Conservation (phyloP, 352 stramenopile genomes). For the Phytopythium montanum region DNA sequence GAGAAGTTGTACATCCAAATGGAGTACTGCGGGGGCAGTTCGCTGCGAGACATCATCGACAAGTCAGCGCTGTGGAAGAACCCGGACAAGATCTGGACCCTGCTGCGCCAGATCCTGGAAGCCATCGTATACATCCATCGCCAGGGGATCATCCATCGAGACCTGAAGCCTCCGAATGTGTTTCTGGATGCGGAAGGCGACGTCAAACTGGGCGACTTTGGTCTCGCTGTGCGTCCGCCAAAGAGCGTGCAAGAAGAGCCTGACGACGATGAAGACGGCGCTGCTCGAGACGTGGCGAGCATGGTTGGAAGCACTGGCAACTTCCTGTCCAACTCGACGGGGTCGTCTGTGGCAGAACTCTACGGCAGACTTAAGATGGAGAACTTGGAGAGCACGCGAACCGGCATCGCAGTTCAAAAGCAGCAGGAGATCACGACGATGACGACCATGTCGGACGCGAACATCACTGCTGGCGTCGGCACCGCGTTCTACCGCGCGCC, state of each 20-base stretch:
- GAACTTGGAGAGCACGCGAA: slow-evolving; percentile 62
- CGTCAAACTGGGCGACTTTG: slow-evolving; percentile 94
- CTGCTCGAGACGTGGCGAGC: slow-evolving; percentile 16
- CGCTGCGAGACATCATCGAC: slow-evolving; percentile 94
- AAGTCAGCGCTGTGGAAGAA: slow-evolving; percentile 77
- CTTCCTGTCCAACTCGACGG: slow-evolving; percentile 50
- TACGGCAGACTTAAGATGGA: slow-evolving; percentile 69
- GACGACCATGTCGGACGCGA: slow-evolving; percentile 67
- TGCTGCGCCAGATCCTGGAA: slow-evolving; percentile 94
- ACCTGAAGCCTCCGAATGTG: slow-evolving; percentile 93
- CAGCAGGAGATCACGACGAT: slow-evolving; percentile 35
- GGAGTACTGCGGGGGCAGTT: slow-evolving; percentile 94
- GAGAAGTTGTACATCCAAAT: slow-evolving; percentile 94
- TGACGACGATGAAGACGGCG: slow-evolving; percentile 33
- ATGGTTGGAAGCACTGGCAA: slow-evolving; percentile 17
- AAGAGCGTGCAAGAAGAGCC: slow-evolving; percentile 41
- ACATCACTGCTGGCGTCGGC: slow-evolving; percentile 93
- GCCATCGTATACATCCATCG: slow-evolving; percentile 94
- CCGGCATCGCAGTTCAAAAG: slow-evolving; percentile 17
- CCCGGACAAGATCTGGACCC: slow-evolving; percentile 91
- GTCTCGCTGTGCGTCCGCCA: slow-evolving; percentile 85
- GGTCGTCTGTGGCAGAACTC: slow-evolving; percentile 63
- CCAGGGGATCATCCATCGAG: slow-evolving; percentile 92
- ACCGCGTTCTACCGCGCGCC: slow-evolving; percentile 95
- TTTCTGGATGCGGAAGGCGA: slow-evolving; percentile 92